Base-by-base conservation (phyloP, 208 protist genomes). In the Trypanosoma vivax region DNA sequence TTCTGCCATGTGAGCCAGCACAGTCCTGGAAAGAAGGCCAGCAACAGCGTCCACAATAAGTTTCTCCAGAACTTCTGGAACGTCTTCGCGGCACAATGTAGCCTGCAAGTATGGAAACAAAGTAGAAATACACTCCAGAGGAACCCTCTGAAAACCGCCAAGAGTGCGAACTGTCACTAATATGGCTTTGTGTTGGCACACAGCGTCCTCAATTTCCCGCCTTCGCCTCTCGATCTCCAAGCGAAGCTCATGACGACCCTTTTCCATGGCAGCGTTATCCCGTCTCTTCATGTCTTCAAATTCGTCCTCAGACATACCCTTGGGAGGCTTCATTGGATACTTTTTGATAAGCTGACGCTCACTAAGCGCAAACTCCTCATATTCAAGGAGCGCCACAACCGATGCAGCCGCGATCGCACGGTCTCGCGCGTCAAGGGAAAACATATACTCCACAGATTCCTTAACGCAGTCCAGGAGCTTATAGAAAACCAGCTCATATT, bases 251-350 rank as follows among this genome's bases (percentile, higher is more conserved):
- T 83, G 73, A 38, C 82, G 77, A 14, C 80, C 88, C 47, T 85
- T 83, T 28, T 62, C 74, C 51, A 94, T 79, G 19, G 76, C 88
- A 13, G 68, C 45, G 3, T 76, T 82, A 63, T 91, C 83, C 56
- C 70, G 74, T 55, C 73, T 70, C 60, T 89, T 88, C 70, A 87
- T 71, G 50, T 91, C 78, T 16, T 73, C 42, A 60, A 82, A 94
- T 61, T 91, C 88, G 37, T 94, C 88, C 38, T 65, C 88, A 6
- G 65, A 70, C 62, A 86, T 76, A 35, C 88, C 88, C 65, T 94
- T 94, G 14, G 88, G 88, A 4, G 88, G 76, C 47, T 73, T 72
- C 11, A 82, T 68, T 1, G 81, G 57, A 73, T 90, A 90, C 24
- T 47, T 70, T 66, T 91, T 91, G 28, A 92, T 66, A 24, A 94